Percentiles rank a stretch among this genome's conserved stretches.
Evolutionary conservation across 2,329 filamentous ascomycete species (phyloP).

Genomic region (Cladosporium velox): DNA sequence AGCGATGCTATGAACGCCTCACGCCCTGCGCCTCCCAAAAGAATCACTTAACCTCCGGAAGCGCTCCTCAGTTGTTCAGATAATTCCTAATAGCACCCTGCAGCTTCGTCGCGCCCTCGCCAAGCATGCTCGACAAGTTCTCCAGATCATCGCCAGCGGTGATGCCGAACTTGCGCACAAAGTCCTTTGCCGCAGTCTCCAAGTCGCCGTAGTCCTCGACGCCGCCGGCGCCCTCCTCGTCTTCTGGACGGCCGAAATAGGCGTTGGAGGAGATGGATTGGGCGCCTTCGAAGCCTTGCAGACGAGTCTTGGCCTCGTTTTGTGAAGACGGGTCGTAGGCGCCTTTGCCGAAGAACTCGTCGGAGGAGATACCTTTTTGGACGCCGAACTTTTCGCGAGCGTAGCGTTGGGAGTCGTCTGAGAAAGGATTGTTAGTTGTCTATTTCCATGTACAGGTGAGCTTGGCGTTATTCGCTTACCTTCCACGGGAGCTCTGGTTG

Average conservation of each 20-base stretch:
- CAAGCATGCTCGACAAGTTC: slow-evolving; percentile 78
- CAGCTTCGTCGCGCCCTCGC: slow-evolving; percentile 80
- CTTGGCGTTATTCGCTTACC: slow-evolving; percentile 61
- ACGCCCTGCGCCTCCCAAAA: neutral
- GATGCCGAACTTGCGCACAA: slow-evolving; percentile 90
- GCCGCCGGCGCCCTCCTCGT: slow-evolving; percentile 63
- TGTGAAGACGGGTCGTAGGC: slow-evolving; percentile 78
- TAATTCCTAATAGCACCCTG: slow-evolving; percentile 61
- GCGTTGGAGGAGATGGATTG: slow-evolving; percentile 92
- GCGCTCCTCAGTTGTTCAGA: slow-evolving; percentile 29
- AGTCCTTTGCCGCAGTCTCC: slow-evolving; percentile 92
- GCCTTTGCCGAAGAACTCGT: slow-evolving; percentile 96
- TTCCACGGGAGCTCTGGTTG: slow-evolving; percentile 66
- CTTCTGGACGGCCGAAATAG: slow-evolving; percentile 91
- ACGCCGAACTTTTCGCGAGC: slow-evolving; percentile 84
- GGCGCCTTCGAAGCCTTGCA: slow-evolving; percentile 92
- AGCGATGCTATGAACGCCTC: neutral
- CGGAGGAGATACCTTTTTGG: slow-evolving; percentile 95
- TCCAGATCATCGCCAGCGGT: slow-evolving; percentile 95
- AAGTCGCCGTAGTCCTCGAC: slow-evolving; percentile 74
- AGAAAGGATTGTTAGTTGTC: too few species aligned
- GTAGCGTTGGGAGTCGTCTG: slow-evolving; percentile 67
- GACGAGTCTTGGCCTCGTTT: slow-evolving; percentile 79
- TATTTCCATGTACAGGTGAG: too few species aligned
- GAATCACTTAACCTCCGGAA: neutral